Evolutionary conservation across 2,329 filamentous ascomycete genomes (phyloP).

Genomic region (Purpureocillium takamizusanense): DNA sequence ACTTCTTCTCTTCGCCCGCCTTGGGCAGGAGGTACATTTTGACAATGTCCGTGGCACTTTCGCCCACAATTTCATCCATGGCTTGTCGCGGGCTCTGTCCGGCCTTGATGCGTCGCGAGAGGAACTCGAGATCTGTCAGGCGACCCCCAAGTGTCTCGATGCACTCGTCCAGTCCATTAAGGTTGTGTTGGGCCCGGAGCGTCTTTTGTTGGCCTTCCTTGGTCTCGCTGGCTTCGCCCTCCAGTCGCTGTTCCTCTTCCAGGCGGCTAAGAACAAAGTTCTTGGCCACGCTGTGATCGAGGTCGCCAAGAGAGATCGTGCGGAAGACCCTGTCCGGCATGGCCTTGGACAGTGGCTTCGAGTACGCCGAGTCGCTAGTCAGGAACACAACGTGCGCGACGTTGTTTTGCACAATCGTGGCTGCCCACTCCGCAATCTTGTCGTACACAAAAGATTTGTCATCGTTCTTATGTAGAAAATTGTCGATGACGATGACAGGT

Average conservation of each 20-base stretch:
- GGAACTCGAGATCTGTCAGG: constrained; percentile 89
- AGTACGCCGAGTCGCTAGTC: constrained; percentile 80
- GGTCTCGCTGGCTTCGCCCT: constrained; percentile 7
- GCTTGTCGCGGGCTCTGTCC: constrained; percentile 77
- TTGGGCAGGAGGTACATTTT: constrained; percentile 82
- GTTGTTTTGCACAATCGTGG: constrained; percentile 74
- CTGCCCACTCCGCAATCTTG: constrained; percentile 83
- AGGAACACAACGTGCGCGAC: constrained; percentile 92
- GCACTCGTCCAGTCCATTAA: constrained; percentile 68
- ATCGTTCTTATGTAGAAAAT: constrained; percentile 75
- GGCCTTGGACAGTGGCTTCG: constrained; percentile 77
- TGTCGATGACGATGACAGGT: constrained; percentile 82
- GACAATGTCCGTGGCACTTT: constrained; percentile 80
- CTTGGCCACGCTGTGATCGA: constrained; percentile 77
- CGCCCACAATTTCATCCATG: constrained; percentile 79
- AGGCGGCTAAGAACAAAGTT: constrained; percentile 83
- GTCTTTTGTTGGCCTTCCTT: constrained; percentile 15
- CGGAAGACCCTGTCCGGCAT: constrained; percentile 88
- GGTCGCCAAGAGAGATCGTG: constrained; percentile 76
- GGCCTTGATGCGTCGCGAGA: constrained; percentile 80
- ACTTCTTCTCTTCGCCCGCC: constrained; percentile 44
- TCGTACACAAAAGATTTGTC: constrained; percentile 60
- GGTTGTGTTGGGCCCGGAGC: constrained; percentile 30
- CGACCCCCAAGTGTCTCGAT: constrained; percentile 80
- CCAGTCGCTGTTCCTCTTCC: constrained; percentile 34